Evolutionary conservation across 371 early-diverging fungal genomes (phyloP), one percentile per base, ranked within the genome.

Genomic region (Rhizopus sp.): DNA sequence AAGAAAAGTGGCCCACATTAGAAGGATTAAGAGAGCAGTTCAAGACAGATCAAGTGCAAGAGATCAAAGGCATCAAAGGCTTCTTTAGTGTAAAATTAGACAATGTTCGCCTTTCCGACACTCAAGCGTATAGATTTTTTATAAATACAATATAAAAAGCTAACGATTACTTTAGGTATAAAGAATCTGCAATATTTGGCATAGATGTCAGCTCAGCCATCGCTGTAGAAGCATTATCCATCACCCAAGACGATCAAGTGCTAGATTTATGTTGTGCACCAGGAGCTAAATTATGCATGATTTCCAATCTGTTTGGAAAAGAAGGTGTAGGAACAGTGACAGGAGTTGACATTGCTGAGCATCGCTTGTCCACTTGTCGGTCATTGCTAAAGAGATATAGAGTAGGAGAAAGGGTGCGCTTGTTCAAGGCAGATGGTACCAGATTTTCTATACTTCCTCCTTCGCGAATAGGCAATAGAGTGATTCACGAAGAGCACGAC

Each of bases 121-220:
- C 67, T 46, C 53, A 56, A 35, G 77, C 75, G 74, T 78, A 23
- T 23, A 23, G 23, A 23, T 2, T 23, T 23, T 23, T 23, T 23
- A 23, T 23, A 23, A 23, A 23, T 23, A 23, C 23, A 23, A 2
- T 23, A 23, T 23, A 23, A 23, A 23, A 23, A 23, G 23, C 23
- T 23, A 23, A 23, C 23, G 23, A 23, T 23, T 23, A 23, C 23
- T 23, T 23, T 51, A 70, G 80, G 3, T 79, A 79, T 50, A 61
- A 55, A 16, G 44, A 60, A 0, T 72, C 81, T 33, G 57, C 66
- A 39, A 72, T 95, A 5, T 88, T 88, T 64, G 97, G 95, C 2
- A 91, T 95, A 60, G 94, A 94, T 64, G 72, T 94, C 7, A 89
- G 91, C 58, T 93, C 93, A 0, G 94, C 88, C 0, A 76, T 92